Evolutionary conservation across 805 yeast genomes (phyloP), one percentile per base, ranked within the genome.

Genomic region (Grigorovia humatica): DNA sequence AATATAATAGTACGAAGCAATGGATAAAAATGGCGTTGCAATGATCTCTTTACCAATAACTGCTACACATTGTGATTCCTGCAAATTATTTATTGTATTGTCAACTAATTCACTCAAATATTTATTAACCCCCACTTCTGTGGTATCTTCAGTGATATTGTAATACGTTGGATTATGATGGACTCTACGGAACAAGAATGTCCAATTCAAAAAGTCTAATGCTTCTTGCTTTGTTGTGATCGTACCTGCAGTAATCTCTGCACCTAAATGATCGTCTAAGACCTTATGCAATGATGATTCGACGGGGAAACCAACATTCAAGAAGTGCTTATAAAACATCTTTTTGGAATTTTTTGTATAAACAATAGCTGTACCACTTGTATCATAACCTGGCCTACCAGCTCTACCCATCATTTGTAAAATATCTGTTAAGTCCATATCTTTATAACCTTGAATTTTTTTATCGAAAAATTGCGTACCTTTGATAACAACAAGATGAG

Each of bases 351-450:
- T 77, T 0, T 93, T 77, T 0, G 99, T 90, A 66, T 89, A 83
- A 47, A 93, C 75, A 44, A 90, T 83, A 65, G 98, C 97, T 1
- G 93, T 87, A 75, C 99, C 99, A 56, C 79, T 85, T 53, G 82
- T 81, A 65, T 91, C 97, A 67, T 78, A 95, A 59, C 95, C 98
- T 0, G 99, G 99, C 70, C 99, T 81, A 69, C 99, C 99, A 23
- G 99, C 99, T 73, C 99, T 85, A 58, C 99, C 99, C 76, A 93
- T 93, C 66, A 93, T 93, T 71, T 93, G 99, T 52, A 93, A 81
- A 46, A 93, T 96, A 71, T 93, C 99, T 0, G 96, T 85, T 20
- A 93, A 85, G 8, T 97, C 98, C 56, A 93, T 75, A 64, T 93
- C 99, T 13, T 85, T 82, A 62, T 83, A 88, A 0, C 98, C 98